Conservation (phyloP, 2,329 filamentous ascomycete genomes). For the Fusarium pseudoanthophilum region DNA sequence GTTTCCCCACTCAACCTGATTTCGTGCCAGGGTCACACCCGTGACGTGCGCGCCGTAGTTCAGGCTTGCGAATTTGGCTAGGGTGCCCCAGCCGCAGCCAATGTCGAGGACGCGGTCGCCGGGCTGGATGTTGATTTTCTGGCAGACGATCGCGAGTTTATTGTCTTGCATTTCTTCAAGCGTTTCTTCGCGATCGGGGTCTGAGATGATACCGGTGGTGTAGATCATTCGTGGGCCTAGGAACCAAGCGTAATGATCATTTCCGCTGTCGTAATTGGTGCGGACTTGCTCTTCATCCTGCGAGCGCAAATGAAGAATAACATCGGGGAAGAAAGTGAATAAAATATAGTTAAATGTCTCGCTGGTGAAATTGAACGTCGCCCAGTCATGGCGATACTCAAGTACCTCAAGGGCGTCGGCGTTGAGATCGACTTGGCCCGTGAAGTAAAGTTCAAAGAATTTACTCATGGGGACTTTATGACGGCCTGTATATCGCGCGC, state of each 20-base stretch:
- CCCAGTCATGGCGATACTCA: slow-evolving; percentile 95
- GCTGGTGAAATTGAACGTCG: slow-evolving; percentile 86
- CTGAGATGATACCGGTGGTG: slow-evolving; percentile 89
- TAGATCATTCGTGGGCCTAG: slow-evolving; percentile 97
- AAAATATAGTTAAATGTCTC: slow-evolving; percentile 86
- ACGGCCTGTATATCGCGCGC: slow-evolving; percentile 74
- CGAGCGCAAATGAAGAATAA: slow-evolving; percentile 86
- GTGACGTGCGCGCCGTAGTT: slow-evolving; percentile 87
- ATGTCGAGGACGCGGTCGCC: slow-evolving; percentile 89
- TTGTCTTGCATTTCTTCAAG: slow-evolving; percentile 98
- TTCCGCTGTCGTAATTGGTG: slow-evolving; percentile 93
- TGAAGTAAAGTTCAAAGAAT: slow-evolving; percentile 96
- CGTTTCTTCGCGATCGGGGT: slow-evolving; percentile 84
- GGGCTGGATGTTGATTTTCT: slow-evolving; percentile 86
- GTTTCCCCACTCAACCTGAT: slow-evolving; percentile 96
- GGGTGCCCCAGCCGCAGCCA: slow-evolving; percentile 94
- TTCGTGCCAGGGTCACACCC: slow-evolving; percentile 89
- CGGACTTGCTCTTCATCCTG: slow-evolving; percentile 97
- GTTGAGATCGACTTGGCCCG: slow-evolving; percentile 90
- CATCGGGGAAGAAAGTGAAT: slow-evolving; percentile 83
- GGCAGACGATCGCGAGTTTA: slow-evolving; percentile 91
- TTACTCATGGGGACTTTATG: slow-evolving; percentile 87
- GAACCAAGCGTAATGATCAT: slow-evolving; percentile 98
- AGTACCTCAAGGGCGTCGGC: slow-evolving; percentile 85
- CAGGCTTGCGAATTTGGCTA: slow-evolving; percentile 87